Conservation (phyloP, 2,329 filamentous ascomycete species). For the Stemphylium lycopersici region DNA sequence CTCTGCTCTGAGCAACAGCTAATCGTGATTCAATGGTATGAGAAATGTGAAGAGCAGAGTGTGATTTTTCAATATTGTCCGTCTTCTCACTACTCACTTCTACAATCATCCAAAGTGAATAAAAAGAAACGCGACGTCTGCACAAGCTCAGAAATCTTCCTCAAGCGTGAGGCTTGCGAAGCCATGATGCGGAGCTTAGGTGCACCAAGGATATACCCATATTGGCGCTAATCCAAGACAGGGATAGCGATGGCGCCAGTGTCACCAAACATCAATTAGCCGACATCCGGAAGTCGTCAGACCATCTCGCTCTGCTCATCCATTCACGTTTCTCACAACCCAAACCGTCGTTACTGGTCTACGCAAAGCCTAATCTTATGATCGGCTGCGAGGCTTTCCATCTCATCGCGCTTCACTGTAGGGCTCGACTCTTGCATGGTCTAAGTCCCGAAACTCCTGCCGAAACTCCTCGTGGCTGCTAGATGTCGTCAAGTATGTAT, state of each 20-base stretch:
- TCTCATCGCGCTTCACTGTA: not conserved
- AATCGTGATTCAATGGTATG: not conserved
- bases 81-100: not conserved
- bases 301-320: slow-evolving; percentile 16
- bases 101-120: not conserved
- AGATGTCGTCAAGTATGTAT: not conserved
- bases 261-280: slow-evolving; percentile 17
- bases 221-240: slow-evolving; percentile 4
- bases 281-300: slow-evolving; percentile 20
- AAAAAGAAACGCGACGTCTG: slow-evolving; percentile 2
- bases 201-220: slow-evolving; percentile 11
- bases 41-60: not conserved
- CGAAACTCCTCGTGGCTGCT: not conserved
- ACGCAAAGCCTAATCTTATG: not conserved
- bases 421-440: not conserved
- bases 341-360: not conserved
- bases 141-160: slow-evolving; percentile 23
- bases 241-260: slow-evolving; percentile 10
- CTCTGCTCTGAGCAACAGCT: not conserved
- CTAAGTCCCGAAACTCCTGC: not conserved
- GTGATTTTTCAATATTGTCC: not conserved
- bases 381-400: not conserved
- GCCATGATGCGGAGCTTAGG: slow-evolving; percentile 17
- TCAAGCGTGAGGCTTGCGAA: slow-evolving; percentile 18
- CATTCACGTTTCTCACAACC: slow-evolving; percentile 14